These are phyloP conservation scores for Globisporangium recalcitrans DNA, from an alignment of 352 stramenopile genomes.

Conservation along the genomic window DNA sequence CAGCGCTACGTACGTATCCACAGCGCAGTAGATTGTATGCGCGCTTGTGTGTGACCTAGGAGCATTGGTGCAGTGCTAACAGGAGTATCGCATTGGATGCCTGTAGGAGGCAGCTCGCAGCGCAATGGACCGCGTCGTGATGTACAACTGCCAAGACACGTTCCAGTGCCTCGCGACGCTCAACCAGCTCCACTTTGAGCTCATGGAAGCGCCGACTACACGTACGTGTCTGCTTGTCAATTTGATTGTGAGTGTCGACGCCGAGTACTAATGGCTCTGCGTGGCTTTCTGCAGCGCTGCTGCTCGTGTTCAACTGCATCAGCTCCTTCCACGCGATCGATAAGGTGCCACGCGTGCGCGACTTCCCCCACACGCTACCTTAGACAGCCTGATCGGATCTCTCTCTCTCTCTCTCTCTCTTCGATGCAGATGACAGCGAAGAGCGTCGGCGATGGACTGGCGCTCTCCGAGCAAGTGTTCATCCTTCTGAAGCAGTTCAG, in stretches of 20 bases:
- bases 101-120: conserved; percentile 9
- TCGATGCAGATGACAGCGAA: conserved; percentile 51
- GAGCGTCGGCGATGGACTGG: conserved; percentile 43
- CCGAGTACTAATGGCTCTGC: neutral
- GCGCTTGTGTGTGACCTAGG: neutral
- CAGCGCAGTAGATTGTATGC: no score
- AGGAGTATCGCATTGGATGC: neutral
- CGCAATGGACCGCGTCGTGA: conserved; percentile 30
- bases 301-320: conserved; percentile 60
- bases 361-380: neutral
- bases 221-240: conserved; percentile 26
- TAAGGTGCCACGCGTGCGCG: no score
- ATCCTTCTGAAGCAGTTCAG: conserved; percentile 67
- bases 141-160: conserved; percentile 53
- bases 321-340: conserved; percentile 65
- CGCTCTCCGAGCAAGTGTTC: conserved; percentile 59
- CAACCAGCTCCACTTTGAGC: conserved; percentile 63
- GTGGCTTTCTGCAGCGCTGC: conserved; percentile 26
- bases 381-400: neutral
- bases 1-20: conserved; percentile 13
- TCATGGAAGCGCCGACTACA: conserved; percentile 37
- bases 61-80: neutral
- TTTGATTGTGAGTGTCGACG: neutral
- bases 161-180: conserved; percentile 73
- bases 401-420: neutral